Base-by-base conservation (phyloP, 208 protist species). In the Strigomonas galati region DNA sequence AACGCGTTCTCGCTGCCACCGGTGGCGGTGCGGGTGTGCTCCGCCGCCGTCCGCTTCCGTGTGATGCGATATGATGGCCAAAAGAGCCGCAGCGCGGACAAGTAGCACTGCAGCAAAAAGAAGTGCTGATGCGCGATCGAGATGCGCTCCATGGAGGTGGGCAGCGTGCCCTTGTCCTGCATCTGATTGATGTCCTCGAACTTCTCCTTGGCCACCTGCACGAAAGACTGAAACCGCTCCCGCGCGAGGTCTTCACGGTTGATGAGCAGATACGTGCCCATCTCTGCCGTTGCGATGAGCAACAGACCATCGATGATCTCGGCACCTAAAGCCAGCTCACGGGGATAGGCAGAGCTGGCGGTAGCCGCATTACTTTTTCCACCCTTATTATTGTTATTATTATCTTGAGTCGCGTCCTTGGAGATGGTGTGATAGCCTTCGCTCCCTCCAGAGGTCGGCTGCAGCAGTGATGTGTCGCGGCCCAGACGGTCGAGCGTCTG, bases 161-260 rank as follows among this genome's bases (percentile, higher is more conserved):
- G n/a, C 14, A n/a, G 26, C 12, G 27, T 3, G 30, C 30, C 21
- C 26, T 59, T 59, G 21, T 35, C 14, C 54, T 59, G 54, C n/a
- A 7, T 21, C 14, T 58, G 28, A 3, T 49, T 31, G 19, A 65
- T 35, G 14, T 90, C 85, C n/a, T 69, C 66, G 53, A 91, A 89
- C 68, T 94, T 94, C 60, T 94, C 88, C 14, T 69, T 69, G 5
- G 75, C 72, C 31, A 94, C 72, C 55, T 91, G 73, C 35, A 90
- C 59, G 44, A 94, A 80, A 10, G 76, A 67, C 37, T 74, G 61
- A 63, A 83, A 89, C 19, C 78, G 70, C 21, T 48, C 49, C 40
- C 75, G 65, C 87, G 89, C 54, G 70, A 37, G 35, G 35, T 40
- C 35, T 10, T 40, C 35, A 10, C 35, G 35, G 35, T 40, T 40